Evolutionary conservation across 257 asterid genomes (phyloP).

Genomic region (Jacaranda mimosifolia): DNA sequence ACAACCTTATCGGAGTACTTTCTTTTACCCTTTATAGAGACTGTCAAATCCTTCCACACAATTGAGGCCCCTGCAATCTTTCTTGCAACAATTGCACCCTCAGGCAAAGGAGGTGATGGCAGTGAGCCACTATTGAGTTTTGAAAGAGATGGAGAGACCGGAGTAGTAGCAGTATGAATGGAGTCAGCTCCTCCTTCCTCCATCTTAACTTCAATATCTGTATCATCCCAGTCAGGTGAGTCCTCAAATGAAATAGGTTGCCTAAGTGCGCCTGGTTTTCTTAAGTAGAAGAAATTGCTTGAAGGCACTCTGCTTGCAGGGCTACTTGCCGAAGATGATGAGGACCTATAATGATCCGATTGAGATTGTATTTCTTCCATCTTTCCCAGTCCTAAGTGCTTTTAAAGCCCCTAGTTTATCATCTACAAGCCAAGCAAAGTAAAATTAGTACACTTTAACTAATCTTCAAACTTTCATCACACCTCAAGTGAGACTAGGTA

Average conservation of each 20-base stretch:
- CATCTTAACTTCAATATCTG: conserved; percentile 80
- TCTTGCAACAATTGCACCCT: conserved; percentile 66
- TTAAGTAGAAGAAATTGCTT: conserved; percentile 88
- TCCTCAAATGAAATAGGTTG: conserved; percentile 97
- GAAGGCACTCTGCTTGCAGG: conserved; percentile 95
- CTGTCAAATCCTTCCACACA: conserved; percentile 96
- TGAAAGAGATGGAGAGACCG: conserved; percentile 86
- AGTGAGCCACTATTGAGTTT: conserved; percentile 86
- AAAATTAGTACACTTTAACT: conserved; percentile 16
- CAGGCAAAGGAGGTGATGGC: conserved; percentile 89
- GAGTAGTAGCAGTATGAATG: conserved; percentile 78
- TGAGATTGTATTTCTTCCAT: conserved; percentile 99
- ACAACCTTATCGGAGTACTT: conserved; percentile 90
- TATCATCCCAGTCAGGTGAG: conserved; percentile 97
- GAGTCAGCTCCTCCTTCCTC: conserved; percentile 93
- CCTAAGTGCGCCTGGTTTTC: conserved; percentile 88
- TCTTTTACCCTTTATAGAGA: conserved; percentile 90
- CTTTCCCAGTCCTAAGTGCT: conserved; percentile 28
- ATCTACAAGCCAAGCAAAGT: conserved; percentile 22
- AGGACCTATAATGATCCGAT: conserved; percentile 89
- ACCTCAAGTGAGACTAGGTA: conserved; percentile 21
- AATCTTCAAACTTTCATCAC: conserved; percentile 17
- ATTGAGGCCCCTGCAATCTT: conserved; percentile 86
- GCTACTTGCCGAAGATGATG: conserved; percentile 97
- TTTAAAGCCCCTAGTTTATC: conserved; percentile 26